These are phyloP conservation scores for Glycyrrhiza uralensis DNA, from an alignment of 306 rosid genomes.

Conservation along the genomic window DNA sequence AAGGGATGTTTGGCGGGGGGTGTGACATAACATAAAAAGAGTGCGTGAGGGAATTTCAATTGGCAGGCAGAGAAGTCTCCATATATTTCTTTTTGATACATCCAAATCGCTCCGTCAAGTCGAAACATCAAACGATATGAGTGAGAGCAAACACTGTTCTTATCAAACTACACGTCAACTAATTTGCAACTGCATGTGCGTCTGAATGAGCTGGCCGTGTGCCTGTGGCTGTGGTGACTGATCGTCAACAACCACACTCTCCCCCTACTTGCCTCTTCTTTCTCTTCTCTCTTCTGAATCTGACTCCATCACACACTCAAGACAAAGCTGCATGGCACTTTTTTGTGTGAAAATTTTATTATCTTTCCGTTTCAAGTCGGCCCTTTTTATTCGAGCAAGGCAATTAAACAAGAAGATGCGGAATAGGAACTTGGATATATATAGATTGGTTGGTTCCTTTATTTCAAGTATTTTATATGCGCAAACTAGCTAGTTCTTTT, in stretches of 20 bases:
- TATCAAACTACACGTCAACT: constrained; percentile 48
- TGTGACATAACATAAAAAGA: constrained; percentile 32
- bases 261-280: too few species aligned
- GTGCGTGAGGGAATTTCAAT: constrained; percentile 34
- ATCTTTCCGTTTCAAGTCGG: constrained; percentile 42
- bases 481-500: too few species aligned
- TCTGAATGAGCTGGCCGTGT: too few species aligned
- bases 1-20: constrained; percentile 30
- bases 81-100: constrained; percentile 29
- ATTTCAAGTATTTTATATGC: too few species aligned
- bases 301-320: too few species aligned
- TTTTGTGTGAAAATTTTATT: constrained; percentile 25
- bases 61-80: neutral
- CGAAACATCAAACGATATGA: constrained; percentile 41
- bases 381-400: too few species aligned
- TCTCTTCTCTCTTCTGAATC: too few species aligned
- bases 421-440: too few species aligned
- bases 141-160: constrained; percentile 43
- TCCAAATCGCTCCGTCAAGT: constrained; percentile 61
- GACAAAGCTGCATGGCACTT: constrained; percentile 18
- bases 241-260: constrained; percentile 7
- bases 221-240: neutral
- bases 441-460: too few species aligned
- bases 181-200: constrained; percentile 28
- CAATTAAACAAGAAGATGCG: too few species aligned